phyloP scores from a whole-genome alignment of 176 grass and related monocot genomes.

The Tillandsia leiboldiana region DNA sequence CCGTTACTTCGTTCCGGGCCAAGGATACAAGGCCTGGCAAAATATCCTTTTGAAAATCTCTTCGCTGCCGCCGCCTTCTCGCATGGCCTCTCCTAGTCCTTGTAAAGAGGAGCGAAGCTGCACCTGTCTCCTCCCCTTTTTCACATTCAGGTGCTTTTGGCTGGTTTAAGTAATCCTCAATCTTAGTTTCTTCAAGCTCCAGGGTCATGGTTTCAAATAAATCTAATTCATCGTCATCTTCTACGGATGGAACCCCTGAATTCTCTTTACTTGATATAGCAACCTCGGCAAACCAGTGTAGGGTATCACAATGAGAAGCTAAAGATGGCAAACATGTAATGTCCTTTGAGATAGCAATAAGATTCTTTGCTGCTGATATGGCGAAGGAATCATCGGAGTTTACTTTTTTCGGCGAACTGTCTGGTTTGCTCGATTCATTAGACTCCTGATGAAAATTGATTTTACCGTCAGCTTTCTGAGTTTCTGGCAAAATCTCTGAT shows the following conservation, averaged over 20 bases:
- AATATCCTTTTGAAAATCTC: slow-evolving; percentile 54
- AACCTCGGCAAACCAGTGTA: slow-evolving; percentile 58
- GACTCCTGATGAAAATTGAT: slow-evolving; percentile 3
- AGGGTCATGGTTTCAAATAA: slow-evolving; percentile 50
- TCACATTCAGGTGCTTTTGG: slow-evolving; percentile 3
- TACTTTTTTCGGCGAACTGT: slow-evolving; percentile 22
- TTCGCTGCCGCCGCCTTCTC: slow-evolving; percentile 28
- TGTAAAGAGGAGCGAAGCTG: slow-evolving; percentile 18
- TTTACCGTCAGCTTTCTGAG: background rate
- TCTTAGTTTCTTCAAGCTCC: slow-evolving; percentile 32
- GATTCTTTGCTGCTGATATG: slow-evolving; percentile 37
- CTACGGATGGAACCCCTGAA: background rate
- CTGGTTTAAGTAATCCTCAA: slow-evolving; percentile 2
- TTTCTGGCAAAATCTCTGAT: slow-evolving; percentile 8
- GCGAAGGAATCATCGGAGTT: slow-evolving; percentile 21
- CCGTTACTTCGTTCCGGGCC: slow-evolving; percentile 40
- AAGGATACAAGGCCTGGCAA: slow-evolving; percentile 35
- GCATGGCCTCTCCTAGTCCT: slow-evolving; percentile 38
- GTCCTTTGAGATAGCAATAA: slow-evolving; percentile 35
- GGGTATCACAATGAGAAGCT: slow-evolving; percentile 25
- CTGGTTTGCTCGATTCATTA: background rate
- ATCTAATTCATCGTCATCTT: slow-evolving; percentile 20
- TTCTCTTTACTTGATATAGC: slow-evolving; percentile 21
- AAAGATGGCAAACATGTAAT: background rate
- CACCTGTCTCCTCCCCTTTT: slow-evolving; percentile 14